Conservation (phyloP, 2,329 filamentous ascomycete genomes). For the Coniochaeta sp. region DNA sequence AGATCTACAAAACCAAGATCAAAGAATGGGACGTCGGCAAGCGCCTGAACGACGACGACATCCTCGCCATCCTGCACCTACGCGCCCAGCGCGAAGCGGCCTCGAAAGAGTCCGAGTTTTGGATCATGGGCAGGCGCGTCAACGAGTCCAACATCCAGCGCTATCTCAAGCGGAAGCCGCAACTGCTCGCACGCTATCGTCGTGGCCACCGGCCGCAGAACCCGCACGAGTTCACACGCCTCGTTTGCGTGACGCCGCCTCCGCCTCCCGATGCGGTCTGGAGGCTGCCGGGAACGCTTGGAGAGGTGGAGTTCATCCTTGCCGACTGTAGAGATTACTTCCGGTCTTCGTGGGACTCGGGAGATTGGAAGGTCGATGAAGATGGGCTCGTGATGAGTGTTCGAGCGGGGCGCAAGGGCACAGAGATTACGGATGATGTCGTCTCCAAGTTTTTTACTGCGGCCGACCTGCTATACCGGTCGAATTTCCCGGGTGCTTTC, state of each 20-base stretch:
- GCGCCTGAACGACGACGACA: conserved; percentile 32
- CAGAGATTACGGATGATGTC: background rate
- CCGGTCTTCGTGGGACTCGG: background rate
- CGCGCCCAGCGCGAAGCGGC: conserved; percentile 27
- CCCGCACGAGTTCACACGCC: background rate
- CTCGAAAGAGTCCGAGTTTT: conserved; percentile 24
- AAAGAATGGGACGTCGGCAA: conserved; percentile 33
- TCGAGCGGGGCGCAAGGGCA: background rate
- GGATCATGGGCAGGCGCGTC: conserved; percentile 28
- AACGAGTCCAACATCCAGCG: conserved; percentile 31
- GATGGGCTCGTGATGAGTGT: background rate
- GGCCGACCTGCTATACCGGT: conserved; percentile 2
- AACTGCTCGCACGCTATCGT: conserved; percentile 19
- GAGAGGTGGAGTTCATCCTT: conserved; percentile 1
- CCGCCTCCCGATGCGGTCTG: background rate
- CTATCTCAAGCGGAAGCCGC: conserved; percentile 30
- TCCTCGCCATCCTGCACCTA: conserved; percentile 28
- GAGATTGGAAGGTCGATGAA: conserved; percentile 1
- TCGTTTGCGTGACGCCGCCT: conserved; percentile 1
- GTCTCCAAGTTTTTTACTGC: conserved; percentile 4
- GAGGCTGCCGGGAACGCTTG: background rate
- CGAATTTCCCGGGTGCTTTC: conserved; percentile 4
- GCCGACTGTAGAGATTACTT: conserved; percentile 5
- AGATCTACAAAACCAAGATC: conserved; percentile 35
- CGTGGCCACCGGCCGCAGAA: conserved; percentile 1